Base-by-base conservation (phyloP, 2,329 filamentous ascomycete genomes). In the Aspergillus tamarii region DNA sequence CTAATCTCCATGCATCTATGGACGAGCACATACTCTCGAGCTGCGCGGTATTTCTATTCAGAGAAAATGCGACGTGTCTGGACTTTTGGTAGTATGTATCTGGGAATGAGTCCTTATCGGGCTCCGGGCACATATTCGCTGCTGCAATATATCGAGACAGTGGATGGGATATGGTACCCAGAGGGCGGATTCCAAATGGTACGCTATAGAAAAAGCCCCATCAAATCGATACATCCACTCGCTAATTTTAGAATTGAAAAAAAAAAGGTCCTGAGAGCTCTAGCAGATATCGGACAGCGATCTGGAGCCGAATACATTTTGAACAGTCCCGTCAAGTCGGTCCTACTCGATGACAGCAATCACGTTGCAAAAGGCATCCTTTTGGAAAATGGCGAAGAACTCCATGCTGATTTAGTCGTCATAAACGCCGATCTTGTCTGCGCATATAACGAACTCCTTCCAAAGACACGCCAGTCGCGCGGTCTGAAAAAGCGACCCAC, bases 401-500 rank as follows among this genome's bases (percentile, higher is more conserved):
- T 53, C 8, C 19, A 53, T 16, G 45, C 57, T 16, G 57, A 59
- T 10, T 14, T 32, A 1, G 45, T 59, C n/a, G 45, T 59, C 1
- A 26, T 59, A 16, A 59, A 59, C 11, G 57, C 57, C 10, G 57
- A 59, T 14, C 34, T 59, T 8, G 57, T 59, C 4, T 59, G 53
- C 8, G 46, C 57, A 19, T 59, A 39, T 14, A 59, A 59, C 16
- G 32, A 39, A 10, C 57, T 59, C 23, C 32, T 53, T 16, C 45
- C 45, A 19, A 32, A 3, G 4, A 48, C 45, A n/a, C 10, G 8
- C 30, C 45, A 21, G 23, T 34, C 32, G 9, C 21, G 4, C 16
- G 11, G n/a, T 10, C 23, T 59, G 7, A 60, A 59, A 32, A 67
- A 83, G 63, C 80, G 85, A 6, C 80, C 84, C 14, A 84, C 87